phyloP scores from a whole-genome alignment of 345 rosid species.

The Salix brachista region DNA sequence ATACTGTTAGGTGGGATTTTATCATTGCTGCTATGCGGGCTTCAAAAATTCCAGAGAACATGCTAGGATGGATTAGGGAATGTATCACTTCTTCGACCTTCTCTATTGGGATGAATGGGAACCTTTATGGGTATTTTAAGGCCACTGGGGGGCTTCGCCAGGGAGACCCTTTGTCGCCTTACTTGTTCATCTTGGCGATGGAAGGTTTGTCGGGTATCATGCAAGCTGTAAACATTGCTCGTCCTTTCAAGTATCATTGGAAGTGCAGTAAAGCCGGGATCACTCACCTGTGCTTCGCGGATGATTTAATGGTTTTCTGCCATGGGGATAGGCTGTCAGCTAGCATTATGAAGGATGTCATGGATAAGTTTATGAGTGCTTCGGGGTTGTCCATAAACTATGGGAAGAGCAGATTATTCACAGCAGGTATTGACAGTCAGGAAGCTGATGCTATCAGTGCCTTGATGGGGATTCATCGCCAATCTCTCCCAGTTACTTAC shows the following conservation, averaged over 20 bases:
- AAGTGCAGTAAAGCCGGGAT: neutral
- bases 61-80: neutral
- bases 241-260: neutral
- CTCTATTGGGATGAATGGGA: neutral
- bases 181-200: neutral
- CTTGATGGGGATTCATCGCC: no score
- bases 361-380: neutral
- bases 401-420: neutral
- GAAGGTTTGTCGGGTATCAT: neutral
- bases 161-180: neutral
- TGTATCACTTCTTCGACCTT: neutral
- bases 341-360: neutral
- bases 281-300: neutral
- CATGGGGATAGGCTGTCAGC: neutral
- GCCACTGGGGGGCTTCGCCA: neutral
- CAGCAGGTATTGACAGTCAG: neutral
- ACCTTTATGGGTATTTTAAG: neutral
- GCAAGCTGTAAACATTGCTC: no score
- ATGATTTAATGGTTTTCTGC: neutral
- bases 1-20: neutral
- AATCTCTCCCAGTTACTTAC: neutral
- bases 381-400: neutral
- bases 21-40: neutral
- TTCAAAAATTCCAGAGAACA: neutral
- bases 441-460: neutral